A percentile compares a stretch with the other conserved stretches of the same genome.
These are phyloP conservation scores for Bacidia gigantensis DNA, from an alignment of 495 filamentous ascomycete genomes.

Conservation along the genomic window DNA sequence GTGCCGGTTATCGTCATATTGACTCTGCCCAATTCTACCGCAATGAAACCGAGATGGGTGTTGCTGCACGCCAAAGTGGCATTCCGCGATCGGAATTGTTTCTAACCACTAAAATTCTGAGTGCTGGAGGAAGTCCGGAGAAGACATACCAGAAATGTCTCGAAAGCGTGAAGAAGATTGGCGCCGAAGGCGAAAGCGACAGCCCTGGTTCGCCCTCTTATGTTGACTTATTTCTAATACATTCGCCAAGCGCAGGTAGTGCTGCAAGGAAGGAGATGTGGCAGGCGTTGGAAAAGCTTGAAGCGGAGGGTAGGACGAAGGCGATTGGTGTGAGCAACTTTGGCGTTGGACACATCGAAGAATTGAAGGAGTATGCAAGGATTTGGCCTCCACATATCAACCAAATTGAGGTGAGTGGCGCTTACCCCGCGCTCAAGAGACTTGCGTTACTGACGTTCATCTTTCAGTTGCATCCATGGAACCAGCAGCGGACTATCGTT, in stretches of 20 bases:
- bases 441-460: too few species aligned
- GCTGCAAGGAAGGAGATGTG: constrained; percentile 45
- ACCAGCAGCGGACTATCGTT: constrained; percentile 46
- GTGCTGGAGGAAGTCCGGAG: constrained; percentile 40
- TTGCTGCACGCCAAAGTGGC: constrained; percentile 40
- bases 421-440: not conserved
- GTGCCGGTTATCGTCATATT: constrained; percentile 55
- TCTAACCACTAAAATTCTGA: constrained; percentile 54
- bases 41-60: constrained; percentile 54
- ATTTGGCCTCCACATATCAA: constrained; percentile 55
- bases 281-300: constrained; percentile 48
- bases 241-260: constrained; percentile 41
- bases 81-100: constrained; percentile 46
- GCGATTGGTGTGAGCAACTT: constrained; percentile 62
- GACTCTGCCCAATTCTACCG: constrained; percentile 60
- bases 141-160: constrained; percentile 43
- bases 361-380: constrained; percentile 46
- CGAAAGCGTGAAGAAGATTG: constrained; percentile 47
- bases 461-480: constrained; percentile 41
- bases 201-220: constrained; percentile 23
- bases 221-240: constrained; percentile 59
- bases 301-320: constrained; percentile 42
- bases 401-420: constrained; percentile 45
- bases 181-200: constrained; percentile 33
- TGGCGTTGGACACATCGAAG: constrained; percentile 45